Evolutionary conservation across 495 filamentous ascomycete genomes (phyloP).

Genomic region (Rhizodiscina lignyota): DNA sequence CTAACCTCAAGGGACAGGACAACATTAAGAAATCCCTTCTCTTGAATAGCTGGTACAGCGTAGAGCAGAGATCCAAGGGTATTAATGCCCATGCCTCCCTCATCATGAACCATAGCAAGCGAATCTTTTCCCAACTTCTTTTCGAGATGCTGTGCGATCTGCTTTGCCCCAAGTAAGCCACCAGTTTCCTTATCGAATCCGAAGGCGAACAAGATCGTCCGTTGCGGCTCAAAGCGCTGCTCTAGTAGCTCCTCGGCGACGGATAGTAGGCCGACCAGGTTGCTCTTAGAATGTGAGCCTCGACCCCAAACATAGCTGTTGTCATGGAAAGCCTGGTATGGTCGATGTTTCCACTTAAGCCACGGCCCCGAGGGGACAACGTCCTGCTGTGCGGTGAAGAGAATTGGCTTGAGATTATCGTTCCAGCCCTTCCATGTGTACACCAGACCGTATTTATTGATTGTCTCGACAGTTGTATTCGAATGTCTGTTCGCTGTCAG

Average conservation of each 20-base stretch:
- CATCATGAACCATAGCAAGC: conserved; percentile 52
- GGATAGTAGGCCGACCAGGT: conserved; percentile 48
- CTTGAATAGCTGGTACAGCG: conserved; percentile 1
- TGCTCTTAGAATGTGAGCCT: conserved; percentile 54
- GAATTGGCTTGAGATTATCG: conserved; percentile 38
- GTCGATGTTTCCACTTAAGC: conserved; percentile 49
- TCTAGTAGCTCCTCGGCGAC: conserved; percentile 45
- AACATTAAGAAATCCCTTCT: conserved; percentile 4
- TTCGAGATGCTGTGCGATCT: conserved; percentile 34
- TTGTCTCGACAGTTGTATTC: conserved; percentile 30
- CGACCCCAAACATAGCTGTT: conserved; percentile 58
- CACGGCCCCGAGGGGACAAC: conserved; percentile 47
- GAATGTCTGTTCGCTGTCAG: no score
- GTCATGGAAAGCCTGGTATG: conserved; percentile 47
- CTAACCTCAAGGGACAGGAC: neutral
- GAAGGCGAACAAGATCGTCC: conserved; percentile 50
- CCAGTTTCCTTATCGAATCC: conserved; percentile 60
- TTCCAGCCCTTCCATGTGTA: conserved; percentile 50
- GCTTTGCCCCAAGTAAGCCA: conserved; percentile 40
- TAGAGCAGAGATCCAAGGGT: neutral
- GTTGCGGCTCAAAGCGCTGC: conserved; percentile 38
- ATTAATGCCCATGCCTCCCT: conserved; percentile 24
- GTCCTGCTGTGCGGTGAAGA: conserved; percentile 64
- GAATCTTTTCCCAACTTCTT: conserved; percentile 43
- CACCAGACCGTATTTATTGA: conserved; percentile 54